These are phyloP conservation scores for Naganishia randhawae DNA, from an alignment of 768 basidiomycete species.

Conservation along the genomic window DNA sequence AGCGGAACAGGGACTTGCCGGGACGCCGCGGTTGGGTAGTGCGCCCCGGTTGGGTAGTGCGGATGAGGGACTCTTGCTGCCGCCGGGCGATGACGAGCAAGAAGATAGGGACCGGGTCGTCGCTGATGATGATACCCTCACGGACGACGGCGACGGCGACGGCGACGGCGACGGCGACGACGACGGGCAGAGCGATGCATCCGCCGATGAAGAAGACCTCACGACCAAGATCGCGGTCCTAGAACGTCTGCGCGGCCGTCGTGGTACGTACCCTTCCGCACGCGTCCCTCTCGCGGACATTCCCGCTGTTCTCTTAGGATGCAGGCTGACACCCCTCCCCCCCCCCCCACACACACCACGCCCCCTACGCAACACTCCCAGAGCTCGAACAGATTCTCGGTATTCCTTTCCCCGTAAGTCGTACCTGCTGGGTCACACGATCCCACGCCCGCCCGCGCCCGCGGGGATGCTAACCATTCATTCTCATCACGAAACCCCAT, in stretches of 20 bases:
- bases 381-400: constrained; percentile 48
- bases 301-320: background rate
- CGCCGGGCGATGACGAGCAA: no score
- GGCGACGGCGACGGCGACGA: constrained; percentile 21
- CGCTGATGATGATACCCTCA: background rate
- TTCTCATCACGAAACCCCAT: no score
- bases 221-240: constrained; percentile 46
- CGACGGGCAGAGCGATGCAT: constrained; percentile 22
- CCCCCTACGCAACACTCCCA: no score
- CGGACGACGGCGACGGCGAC: background rate
- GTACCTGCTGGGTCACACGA: background rate
- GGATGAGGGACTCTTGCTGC: no score
- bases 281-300: background rate
- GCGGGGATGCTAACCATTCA: no score
- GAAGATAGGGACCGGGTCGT: background rate
- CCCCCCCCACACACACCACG: background rate
- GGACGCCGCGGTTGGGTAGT: no score
- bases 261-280: constrained; percentile 35
- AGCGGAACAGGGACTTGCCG: background rate
- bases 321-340: no score
- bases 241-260: constrained; percentile 42
- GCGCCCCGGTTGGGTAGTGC: no score
- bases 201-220: constrained; percentile 42
- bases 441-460: no score
- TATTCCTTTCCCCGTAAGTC: constrained; percentile 45